Evolutionary conservation across 495 filamentous ascomycete genomes (phyloP), one percentile per base, ranked within the genome.

Genomic region (Neurospora sp.): DNA sequence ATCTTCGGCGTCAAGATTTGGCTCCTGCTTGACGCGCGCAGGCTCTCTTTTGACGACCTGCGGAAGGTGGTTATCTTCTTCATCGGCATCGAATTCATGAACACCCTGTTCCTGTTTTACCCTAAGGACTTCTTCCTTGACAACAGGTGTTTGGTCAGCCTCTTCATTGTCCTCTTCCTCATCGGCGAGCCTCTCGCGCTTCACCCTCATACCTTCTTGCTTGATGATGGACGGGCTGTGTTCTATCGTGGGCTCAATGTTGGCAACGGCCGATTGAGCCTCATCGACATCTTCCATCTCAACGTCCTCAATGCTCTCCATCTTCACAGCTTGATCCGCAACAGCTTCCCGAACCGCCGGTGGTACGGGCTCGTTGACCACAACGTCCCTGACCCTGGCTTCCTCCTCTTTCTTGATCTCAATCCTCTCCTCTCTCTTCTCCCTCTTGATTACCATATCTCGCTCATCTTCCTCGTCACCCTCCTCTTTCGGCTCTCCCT

Each of bases 381-480:
- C 53, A 61, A 65, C 27, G 4, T 65, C 53, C 14, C 53, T 65
- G 53, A 14, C 27, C 14, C 22, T 37, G 14, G 53, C 27, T 4
- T n/a, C 70, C 68, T 68, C 65, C 68, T 74, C 61, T 39, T 71
- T 31, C 39, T 73, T 70, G 10, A 44, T 44, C 31, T 39, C 76
- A 16, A 40, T 70, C 40, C 71, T 69, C 8, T 72, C 73, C 71
- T 75, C 69, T 37, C 72, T 74, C 10, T 75, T 76, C 73, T 80
- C 77, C 42, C 75, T 73, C 70, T 74, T 73, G 3, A 72, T 73
- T 31, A 78, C 69, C 69, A 77, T 76, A 53, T 74, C 70, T 12
- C 71, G 70, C 39, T 70, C 71, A 35, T 71, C 69, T 53, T 71
- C 70, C 37, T 77, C 65, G 74, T 8, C 42, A 20, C 42, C 8